Base-by-base conservation (phyloP, 2,329 filamentous ascomycete species). In the Trichophyton schoenleinii region DNA sequence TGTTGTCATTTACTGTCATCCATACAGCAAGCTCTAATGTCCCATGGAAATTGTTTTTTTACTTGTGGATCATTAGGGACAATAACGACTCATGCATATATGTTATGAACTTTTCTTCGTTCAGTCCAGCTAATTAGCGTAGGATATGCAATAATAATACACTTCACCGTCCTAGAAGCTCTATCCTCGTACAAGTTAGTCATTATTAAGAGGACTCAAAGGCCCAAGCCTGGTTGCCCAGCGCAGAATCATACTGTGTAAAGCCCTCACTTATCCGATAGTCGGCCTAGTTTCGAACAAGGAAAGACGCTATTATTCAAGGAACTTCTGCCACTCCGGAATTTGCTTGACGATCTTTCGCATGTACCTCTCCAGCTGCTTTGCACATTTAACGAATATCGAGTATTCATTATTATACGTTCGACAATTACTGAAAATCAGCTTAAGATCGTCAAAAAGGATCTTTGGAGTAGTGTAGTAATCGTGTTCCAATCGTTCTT, bases 381-480 rank as follows among this genome's bases (percentile, higher is more conserved):
- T 95, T 48, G 94, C 94, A 61, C 87, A 90, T 77, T 99, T 99
- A 22, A 90, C 90, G 72, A 97, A 99, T 0, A 90, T 87, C 0
- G 92, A 97, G 48, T 80, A 95, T 76, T 96, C 91, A 68, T 91
- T 95, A 71, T 99, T 99, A 79, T 97, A 99, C 70, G 88, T 87
- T 66, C 91, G 86, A 73, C 94, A 99, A 73, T 99, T 99, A 72
- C 91, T 85, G 69, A 95, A 96, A 66, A 99, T 86, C 69, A 97
- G 83, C 70, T 86, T 87, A 8, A 91, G 88, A 72, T 99, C 94
- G 64, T 82, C 83, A 76, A 92, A 86, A 68, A 99, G 96, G 68
- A 96, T 94, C 70, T 97, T 90, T 0, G 94, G 92, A 0, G 85
- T 91, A n/a, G 85, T 83, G 71, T 99, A 99, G 69, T 92, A 83